Conservation (phyloP, 257 asterid genomes). For the Eucommia ulmoides region DNA sequence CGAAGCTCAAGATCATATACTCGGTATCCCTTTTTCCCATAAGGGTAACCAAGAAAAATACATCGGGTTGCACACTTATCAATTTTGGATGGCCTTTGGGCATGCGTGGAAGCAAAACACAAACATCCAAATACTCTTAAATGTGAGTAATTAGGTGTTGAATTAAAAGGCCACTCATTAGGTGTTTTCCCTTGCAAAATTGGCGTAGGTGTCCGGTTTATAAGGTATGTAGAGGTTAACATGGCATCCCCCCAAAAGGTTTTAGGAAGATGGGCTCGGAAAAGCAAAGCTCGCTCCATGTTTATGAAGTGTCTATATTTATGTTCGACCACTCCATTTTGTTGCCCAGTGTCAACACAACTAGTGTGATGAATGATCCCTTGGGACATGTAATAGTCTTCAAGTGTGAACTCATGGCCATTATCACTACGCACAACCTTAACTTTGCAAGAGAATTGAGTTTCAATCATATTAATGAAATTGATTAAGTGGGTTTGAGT, state of each 20-base stretch:
- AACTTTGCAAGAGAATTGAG: neutral
- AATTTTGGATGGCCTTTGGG: neutral
- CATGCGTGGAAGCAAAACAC: neutral
- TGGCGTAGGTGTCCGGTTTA: neutral
- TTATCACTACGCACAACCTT: neutral
- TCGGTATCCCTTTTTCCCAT: neutral
- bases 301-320: neutral
- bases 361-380: neutral
- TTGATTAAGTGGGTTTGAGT: neutral
- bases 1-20: slow-evolving; percentile 2
- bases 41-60: slow-evolving; percentile 3
- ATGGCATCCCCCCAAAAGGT: neutral
- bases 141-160: neutral
- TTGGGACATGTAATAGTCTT: neutral
- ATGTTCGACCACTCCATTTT: neutral
- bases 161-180: neutral
- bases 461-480: neutral
- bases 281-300: neutral
- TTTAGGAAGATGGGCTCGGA: neutral
- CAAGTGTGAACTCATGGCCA: neutral
- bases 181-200: neutral
- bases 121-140: neutral
- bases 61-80: neutral
- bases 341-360: neutral
- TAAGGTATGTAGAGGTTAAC: neutral